Conservation (phyloP, 2,329 filamentous ascomycete species). For the Fonsecaea pedrosoi region DNA sequence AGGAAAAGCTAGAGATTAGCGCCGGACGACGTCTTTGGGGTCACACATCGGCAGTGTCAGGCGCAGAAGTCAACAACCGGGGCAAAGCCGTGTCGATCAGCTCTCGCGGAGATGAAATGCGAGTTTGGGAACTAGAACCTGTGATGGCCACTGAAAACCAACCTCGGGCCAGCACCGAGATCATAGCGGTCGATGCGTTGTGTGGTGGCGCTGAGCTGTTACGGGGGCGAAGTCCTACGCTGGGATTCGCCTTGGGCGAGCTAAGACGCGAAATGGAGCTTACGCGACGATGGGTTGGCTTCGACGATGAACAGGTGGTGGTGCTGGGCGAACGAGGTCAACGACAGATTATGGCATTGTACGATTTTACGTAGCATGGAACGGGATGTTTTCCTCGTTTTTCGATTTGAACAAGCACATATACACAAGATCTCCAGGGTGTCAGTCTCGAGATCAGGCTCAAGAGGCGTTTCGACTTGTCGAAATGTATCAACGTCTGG, state of each 20-base stretch:
- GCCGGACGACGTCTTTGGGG: slow-evolving; percentile 82
- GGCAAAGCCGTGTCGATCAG: slow-evolving; percentile 93
- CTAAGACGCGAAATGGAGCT: slow-evolving; percentile 50
- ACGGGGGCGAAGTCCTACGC: slow-evolving; percentile 40
- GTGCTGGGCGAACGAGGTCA: slow-evolving; percentile 75
- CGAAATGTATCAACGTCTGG: background rate
- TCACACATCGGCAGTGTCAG: slow-evolving; percentile 86
- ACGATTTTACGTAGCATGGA: slow-evolving; percentile 75
- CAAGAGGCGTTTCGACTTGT: background rate
- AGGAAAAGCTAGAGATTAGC: slow-evolving; percentile 70
- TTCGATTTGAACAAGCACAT: background rate
- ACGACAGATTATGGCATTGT: slow-evolving; percentile 77
- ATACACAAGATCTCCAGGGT: background rate
- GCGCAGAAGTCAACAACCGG: slow-evolving; percentile 80
- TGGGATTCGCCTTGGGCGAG: slow-evolving; percentile 47
- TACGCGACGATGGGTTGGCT: slow-evolving; percentile 74
- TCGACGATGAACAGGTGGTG: slow-evolving; percentile 91
- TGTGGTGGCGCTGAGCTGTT: slow-evolving; percentile 37
- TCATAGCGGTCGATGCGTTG: slow-evolving; percentile 49
- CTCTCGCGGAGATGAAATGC: slow-evolving; percentile 75
- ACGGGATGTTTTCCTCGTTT: background rate
- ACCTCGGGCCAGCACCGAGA: slow-evolving; percentile 61
- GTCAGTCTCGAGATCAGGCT: background rate
- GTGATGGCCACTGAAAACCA: slow-evolving; percentile 39
- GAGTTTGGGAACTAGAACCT: slow-evolving; percentile 89